Base-by-base conservation (phyloP, 352 stramenopile genomes). In the Globisporangium perplexum region DNA sequence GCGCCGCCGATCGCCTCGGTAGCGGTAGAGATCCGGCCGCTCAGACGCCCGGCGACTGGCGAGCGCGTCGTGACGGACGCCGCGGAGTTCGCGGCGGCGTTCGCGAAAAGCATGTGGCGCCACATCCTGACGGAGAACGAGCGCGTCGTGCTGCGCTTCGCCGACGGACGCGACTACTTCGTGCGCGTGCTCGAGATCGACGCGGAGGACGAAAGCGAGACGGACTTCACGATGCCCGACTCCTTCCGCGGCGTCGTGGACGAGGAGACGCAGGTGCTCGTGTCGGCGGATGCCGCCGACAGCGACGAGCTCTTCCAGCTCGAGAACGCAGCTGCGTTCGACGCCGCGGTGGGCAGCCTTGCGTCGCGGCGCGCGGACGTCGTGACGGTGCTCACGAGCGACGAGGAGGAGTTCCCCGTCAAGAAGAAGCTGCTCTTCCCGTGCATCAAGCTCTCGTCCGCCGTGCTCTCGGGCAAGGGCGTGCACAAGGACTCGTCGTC, bases 341-440 rank as follows among this genome's bases (percentile, higher is more conserved):
- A 66, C 41, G 54, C 67, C 23, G 69, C 28, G 4, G 41, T 4
- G 6, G 5, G 11, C 8, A 50, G 64, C 38, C 62, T 83, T 7
- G 43, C 64, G 18, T 68, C 76, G 0, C 62, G 3, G 82, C 55
- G 80, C n/a, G 72, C 66, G 17, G 77, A 91, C 38, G 71, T 95
- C 30, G 85, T 96, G 15, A 73, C 80, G 4, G 84, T 95, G 23
- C 30, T 77, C 2, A 94, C 82, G 11, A 91, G 65, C 47, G 88
- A 96, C 50, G 84, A 90, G 22, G 88, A 96, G 49, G 79, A 88
- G 62, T 96, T 96, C 50, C 85, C 85, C 0, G 86, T 96, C 44
- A 90, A 92, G 66, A 91, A 93, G 62, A 92, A 64, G 55, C 67
- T 96, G 11, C 66, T 96, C 7, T 93, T 90, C 55, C 85, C 86